A percentile compares a stretch with the other conserved stretches of the same genome.
These are phyloP conservation scores for Priceomyces medius DNA, from an alignment of 805 yeast species.

Conservation along the genomic window DNA sequence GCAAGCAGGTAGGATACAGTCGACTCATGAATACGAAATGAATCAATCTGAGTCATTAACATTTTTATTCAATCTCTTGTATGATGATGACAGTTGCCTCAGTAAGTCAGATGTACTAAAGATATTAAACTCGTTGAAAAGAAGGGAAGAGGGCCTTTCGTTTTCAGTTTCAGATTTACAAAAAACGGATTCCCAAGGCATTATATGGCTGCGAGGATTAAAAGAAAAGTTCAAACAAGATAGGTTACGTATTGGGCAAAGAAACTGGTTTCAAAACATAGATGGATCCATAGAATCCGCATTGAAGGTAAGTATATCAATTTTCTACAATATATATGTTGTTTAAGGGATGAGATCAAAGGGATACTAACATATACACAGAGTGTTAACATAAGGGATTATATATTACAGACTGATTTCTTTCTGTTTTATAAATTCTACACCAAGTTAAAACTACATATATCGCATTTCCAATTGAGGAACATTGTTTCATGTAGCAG, in stretches of 20 bases:
- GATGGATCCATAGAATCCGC: conserved; percentile 34
- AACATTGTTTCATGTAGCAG: conserved; percentile 45
- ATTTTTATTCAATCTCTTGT: conserved; percentile 38
- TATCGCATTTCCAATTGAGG: conserved; percentile 59
- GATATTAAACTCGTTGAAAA: conserved; percentile 35
- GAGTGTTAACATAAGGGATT: conserved; percentile 18
- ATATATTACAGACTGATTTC: conserved; percentile 31
- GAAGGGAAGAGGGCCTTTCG: conserved; percentile 34
- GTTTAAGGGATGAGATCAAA: not conserved
- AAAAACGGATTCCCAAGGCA: conserved; percentile 34
- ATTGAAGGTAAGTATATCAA: conserved; percentile 31
- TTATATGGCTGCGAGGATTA: conserved; percentile 34
- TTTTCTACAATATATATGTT: not conserved
- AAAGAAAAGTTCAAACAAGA: conserved; percentile 32
- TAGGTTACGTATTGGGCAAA: conserved; percentile 32
- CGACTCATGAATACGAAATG: conserved; percentile 33
- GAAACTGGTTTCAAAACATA: conserved; percentile 39
- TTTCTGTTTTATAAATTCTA: conserved; percentile 39
- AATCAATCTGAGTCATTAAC: conserved; percentile 42
- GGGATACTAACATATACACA: conserved; percentile 22
- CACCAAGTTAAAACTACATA: conserved; percentile 45
- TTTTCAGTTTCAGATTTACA: conserved; percentile 18
- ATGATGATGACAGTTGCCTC: conserved; percentile 33
- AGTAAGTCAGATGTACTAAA: conserved; percentile 35
- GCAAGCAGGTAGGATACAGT: conserved; percentile 1